These are phyloP conservation scores for Pyrenophora tritici-repentis DNA, from an alignment of 2,329 filamentous ascomycete species.

Conservation along the genomic window DNA sequence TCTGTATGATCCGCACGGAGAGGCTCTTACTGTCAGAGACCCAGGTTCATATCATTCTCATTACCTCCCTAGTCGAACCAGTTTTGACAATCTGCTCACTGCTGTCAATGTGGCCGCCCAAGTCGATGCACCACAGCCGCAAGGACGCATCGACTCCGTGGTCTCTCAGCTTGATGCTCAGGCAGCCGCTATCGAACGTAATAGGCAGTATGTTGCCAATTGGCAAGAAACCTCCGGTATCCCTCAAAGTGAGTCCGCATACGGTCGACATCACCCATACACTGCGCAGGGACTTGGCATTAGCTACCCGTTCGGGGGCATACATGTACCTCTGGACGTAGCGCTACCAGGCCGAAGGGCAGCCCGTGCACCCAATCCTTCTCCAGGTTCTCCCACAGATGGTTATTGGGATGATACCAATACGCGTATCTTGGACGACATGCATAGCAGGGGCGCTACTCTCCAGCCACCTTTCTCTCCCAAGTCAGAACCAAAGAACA, in stretches of 20 bases:
- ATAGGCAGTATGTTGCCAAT: constrained; percentile 5
- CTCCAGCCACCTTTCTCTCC: not conserved
- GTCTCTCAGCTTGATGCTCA: constrained; percentile 29
- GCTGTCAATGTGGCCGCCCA: constrained; percentile 32
- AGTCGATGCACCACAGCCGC: constrained; percentile 32
- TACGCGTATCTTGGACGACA: not conserved
- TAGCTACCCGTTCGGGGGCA: not conserved
- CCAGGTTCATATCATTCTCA: constrained; percentile 9
- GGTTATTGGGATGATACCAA: not conserved
- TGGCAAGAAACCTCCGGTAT: constrained; percentile 3
- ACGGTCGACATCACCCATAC: constrained; percentile 1
- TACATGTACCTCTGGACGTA: constrained; percentile 2
- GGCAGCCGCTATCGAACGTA: constrained; percentile 20
- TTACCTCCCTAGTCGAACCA: constrained; percentile 11
- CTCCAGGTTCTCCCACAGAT: not conserved
- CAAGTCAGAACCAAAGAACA: constrained; percentile 3
- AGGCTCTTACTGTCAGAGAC: not conserved
- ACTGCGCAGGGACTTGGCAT: not conserved
- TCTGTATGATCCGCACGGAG: not conserved
- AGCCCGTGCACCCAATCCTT: not conserved
- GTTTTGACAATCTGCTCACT: constrained; percentile 29
- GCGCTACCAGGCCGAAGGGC: not conserved
- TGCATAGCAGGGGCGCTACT: not conserved
- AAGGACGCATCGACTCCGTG: constrained; percentile 30
- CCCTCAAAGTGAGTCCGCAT: not conserved